These are phyloP conservation scores for Sarocladiaceae sp. DNA, from an alignment of 2,329 filamentous ascomycete genomes.

Conservation along the genomic window DNA sequence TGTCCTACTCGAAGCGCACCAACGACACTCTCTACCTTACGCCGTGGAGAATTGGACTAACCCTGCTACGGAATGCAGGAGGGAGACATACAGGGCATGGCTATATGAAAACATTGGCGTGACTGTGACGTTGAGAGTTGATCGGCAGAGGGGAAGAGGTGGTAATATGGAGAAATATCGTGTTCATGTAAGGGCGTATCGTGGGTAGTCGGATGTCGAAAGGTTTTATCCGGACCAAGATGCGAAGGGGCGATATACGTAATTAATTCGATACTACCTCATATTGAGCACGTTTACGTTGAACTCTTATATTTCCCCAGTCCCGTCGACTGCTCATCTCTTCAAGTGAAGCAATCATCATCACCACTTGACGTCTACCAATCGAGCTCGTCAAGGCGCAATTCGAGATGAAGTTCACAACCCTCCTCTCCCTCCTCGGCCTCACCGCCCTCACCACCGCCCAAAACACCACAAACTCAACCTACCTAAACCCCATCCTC, in stretches of 20 bases:
- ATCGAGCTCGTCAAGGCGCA: too few relatives aligned
- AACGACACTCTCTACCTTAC: background rate
- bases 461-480: slow-evolving; percentile 6
- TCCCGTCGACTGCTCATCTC: background rate
- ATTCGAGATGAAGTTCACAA: background rate
- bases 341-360: slow-evolving; percentile 3
- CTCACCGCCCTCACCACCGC: background rate
- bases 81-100: background rate
- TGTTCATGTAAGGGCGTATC: too few relatives aligned
- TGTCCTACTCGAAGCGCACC: background rate
- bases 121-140: background rate
- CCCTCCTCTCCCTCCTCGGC: background rate
- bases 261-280: background rate
- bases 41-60: background rate
- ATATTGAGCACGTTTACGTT: too few relatives aligned
- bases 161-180: background rate
- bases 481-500: slow-evolving; percentile 37
- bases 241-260: background rate
- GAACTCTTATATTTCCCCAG: background rate
- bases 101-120: background rate
- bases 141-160: background rate
- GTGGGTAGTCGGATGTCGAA: too few relatives aligned
- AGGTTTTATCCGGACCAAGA: slow-evolving; percentile 5
- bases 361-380: background rate
- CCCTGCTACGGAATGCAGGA: too few relatives aligned